Evolutionary conservation across 345 rosid genomes (phyloP).

Genomic region (Eucalyptus marginata): DNA sequence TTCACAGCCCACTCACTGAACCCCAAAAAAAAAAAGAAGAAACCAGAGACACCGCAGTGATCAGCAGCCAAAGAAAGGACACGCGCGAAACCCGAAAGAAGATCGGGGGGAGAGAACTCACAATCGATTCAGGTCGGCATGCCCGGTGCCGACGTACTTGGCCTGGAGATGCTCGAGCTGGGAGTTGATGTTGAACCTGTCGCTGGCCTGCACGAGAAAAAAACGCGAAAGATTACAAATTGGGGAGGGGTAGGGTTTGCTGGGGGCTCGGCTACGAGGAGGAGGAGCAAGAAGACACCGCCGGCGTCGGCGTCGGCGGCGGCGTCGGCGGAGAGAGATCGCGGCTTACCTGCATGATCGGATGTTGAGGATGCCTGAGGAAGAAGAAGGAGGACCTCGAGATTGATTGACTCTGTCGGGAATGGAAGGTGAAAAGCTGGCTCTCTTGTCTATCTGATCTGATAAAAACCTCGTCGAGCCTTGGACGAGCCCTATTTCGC

Average conservation of each 20-base stretch:
- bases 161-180: conserved; percentile 99
- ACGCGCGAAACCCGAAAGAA: neutral
- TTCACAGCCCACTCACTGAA: conserved; percentile 93
- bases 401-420: neutral
- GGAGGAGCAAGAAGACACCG: neutral
- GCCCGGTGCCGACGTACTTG: conserved; percentile 93
- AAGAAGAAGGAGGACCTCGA: neutral
- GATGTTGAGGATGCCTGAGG: neutral
- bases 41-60: neutral
- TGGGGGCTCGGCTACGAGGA: neutral
- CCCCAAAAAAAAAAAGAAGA: neutral
- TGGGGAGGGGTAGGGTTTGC: neutral
- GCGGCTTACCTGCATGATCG: neutral
- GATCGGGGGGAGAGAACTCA: conserved; percentile 11
- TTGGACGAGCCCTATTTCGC: fast-evolving
- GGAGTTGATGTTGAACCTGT: conserved; percentile 96
- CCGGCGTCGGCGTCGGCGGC: fast-evolving
- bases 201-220: conserved; percentile 59
- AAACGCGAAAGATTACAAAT: neutral
- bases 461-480: neutral
- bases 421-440: neutral
- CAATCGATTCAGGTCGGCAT: conserved; percentile 93
- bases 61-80: neutral
- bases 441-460: neutral
- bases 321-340: neutral